Conservation (phyloP, 495 filamentous ascomycete species). For the Astrothelium subdiscretum region DNA sequence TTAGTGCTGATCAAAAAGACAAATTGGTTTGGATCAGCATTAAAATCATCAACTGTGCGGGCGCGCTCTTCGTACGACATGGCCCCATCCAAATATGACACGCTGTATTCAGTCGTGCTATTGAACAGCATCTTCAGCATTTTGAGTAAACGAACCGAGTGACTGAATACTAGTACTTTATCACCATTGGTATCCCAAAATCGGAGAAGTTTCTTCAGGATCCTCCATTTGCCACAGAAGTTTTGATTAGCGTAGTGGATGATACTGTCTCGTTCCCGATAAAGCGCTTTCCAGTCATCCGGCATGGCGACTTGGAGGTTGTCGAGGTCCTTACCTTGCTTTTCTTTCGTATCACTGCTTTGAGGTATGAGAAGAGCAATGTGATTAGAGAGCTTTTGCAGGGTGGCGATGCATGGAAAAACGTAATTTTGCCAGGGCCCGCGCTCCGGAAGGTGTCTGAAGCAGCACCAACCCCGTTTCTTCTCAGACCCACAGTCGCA, state of each 20-base stretch:
- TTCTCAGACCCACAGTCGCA: constrained; percentile 62
- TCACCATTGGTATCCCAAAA: constrained; percentile 87
- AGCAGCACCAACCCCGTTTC: constrained; percentile 77
- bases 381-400: constrained; percentile 88
- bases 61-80: constrained; percentile 78
- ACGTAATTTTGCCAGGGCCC: constrained; percentile 64
- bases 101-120: constrained; percentile 72
- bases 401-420: constrained; percentile 70
- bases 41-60: constrained; percentile 78
- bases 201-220: constrained; percentile 71
- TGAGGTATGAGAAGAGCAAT: constrained; percentile 78
- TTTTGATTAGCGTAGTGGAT: constrained; percentile 77
- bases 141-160: constrained; percentile 71
- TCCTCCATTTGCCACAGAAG: constrained; percentile 96
- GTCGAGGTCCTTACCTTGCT: constrained; percentile 67
- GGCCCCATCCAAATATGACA: constrained; percentile 80
- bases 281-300: constrained; percentile 63
- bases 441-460: constrained; percentile 43
- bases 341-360: constrained; percentile 54
- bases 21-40: constrained; percentile 76
- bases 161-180: constrained; percentile 88
- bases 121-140: constrained; percentile 82
- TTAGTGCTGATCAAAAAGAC: constrained; percentile 93
- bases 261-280: constrained; percentile 63
- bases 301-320: constrained; percentile 67